Conservation (phyloP, 2,329 filamentous ascomycete species). For the Fusarium sterilihyphosum region DNA sequence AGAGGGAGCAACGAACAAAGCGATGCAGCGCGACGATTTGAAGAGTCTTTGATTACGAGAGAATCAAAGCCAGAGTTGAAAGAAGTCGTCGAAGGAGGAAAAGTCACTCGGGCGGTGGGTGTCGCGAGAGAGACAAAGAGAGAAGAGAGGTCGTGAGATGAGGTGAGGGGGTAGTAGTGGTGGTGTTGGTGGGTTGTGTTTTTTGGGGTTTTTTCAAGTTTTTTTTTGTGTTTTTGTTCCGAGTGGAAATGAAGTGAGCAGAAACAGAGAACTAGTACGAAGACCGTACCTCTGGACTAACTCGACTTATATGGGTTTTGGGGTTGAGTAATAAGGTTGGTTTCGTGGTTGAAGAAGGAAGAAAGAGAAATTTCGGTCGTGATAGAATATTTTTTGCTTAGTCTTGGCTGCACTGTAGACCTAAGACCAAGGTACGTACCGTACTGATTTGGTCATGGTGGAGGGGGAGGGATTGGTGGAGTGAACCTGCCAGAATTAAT, state of each 20-base stretch:
- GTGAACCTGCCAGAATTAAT: constrained; percentile 34
- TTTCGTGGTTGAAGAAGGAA: constrained; percentile 56
- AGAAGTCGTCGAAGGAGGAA: constrained; percentile 25
- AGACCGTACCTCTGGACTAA: constrained; percentile 66
- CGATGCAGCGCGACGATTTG: constrained; percentile 35
- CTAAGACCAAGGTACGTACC: constrained; percentile 39
- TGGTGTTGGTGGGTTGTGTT: constrained; percentile 46
- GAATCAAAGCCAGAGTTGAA: constrained; percentile 38
- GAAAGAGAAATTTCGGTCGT: constrained; percentile 53
- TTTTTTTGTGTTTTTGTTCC: constrained; percentile 69
- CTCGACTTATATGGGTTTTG: constrained; percentile 57
- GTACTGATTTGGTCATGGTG: constrained; percentile 35
- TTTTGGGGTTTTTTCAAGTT: constrained; percentile 67
- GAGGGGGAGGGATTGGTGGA: constrained; percentile 39
- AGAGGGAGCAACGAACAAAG: constrained; percentile 45
- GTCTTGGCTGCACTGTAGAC: constrained; percentile 24
- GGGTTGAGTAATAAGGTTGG: constrained; percentile 60
- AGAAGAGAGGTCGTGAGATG: constrained; percentile 25
- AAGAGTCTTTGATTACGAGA: constrained; percentile 40
- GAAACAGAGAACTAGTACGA: constrained; percentile 70
- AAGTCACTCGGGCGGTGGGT: constrained; percentile 44
- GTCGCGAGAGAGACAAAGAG: constrained; percentile 45
- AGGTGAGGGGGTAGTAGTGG: constrained; percentile 30
- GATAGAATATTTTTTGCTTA: constrained; percentile 49
- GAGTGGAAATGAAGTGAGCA: constrained; percentile 61